phyloP scores from a whole-genome alignment of 2,329 filamentous ascomycete genomes.

The Pseudogymnoascus sp. region DNA sequence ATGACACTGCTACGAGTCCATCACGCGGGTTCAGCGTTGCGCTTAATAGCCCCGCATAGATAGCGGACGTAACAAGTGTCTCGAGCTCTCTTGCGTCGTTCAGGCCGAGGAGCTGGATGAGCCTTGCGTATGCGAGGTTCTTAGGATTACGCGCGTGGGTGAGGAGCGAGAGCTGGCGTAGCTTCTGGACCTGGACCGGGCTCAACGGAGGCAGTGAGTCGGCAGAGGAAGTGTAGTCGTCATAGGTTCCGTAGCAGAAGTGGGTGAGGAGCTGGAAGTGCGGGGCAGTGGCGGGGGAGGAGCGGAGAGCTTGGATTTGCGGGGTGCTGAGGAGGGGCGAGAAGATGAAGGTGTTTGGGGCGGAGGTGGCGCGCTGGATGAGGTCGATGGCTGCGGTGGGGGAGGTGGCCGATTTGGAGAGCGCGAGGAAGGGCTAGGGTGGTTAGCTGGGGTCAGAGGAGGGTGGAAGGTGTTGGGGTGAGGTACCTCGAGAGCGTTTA shows the following conservation, averaged over 20 bases:
- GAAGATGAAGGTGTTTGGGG: constrained; percentile 85
- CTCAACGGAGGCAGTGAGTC: constrained; percentile 59
- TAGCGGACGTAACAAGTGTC: constrained; percentile 74
- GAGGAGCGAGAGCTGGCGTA: constrained; percentile 83
- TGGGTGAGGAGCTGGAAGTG: constrained; percentile 71
- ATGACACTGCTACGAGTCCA: constrained; percentile 66
- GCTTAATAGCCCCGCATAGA: constrained; percentile 75
- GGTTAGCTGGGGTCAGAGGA: constrained; percentile 15
- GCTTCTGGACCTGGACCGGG: constrained; percentile 68
- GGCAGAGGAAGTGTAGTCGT: constrained; percentile 52
- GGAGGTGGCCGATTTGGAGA: constrained; percentile 77
- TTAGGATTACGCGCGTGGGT: constrained; percentile 62
- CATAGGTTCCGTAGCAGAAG: constrained; percentile 88
- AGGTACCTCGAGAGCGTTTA: constrained; percentile 55
- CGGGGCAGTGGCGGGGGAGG: constrained; percentile 51
- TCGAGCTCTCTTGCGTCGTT: constrained; percentile 64
- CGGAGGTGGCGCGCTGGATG: constrained; percentile 80
- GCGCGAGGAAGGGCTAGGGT: constrained; percentile 76
- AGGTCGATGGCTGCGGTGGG: constrained; percentile 80
- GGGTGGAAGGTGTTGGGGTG: neutral
- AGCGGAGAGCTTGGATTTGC: constrained; percentile 65
- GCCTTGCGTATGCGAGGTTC: constrained; percentile 64
- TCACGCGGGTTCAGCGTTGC: constrained; percentile 77
- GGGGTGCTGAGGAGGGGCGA: constrained; percentile 80
- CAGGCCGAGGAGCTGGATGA: constrained; percentile 62